Conservation (phyloP, 169 alveolate genomes). For the Pseudocohnilembus persalinus region DNA sequence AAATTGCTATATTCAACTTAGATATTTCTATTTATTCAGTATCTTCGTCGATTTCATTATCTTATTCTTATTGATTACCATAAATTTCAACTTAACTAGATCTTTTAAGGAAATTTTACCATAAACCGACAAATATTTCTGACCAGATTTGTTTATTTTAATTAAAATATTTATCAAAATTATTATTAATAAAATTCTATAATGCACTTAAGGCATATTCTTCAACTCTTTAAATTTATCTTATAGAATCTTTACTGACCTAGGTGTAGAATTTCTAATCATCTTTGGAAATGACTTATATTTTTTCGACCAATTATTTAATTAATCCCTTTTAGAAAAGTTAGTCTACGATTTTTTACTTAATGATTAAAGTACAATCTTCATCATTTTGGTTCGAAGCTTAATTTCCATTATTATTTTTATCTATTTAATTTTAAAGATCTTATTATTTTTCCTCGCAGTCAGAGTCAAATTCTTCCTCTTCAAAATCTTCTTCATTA, state of each 20-base stretch:
- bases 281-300: constrained; percentile 2
- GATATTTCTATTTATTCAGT: no score
- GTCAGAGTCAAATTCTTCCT: constrained; percentile 14
- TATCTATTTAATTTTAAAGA: background rate
- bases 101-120: background rate
- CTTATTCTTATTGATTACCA: background rate
- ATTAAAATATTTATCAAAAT: no score
- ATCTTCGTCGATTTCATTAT: no score
- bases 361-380: background rate
- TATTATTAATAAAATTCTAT: no score
- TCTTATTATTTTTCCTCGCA: constrained; percentile 10
- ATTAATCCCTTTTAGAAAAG: background rate
- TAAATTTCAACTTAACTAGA: no score
- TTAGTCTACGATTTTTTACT: background rate
- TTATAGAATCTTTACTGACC: background rate
- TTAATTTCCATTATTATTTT: background rate
- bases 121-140: background rate
- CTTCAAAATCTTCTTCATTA: constrained; percentile 16
- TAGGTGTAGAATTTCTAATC: background rate
- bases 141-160: background rate
- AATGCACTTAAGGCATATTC: background rate
- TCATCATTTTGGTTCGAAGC: background rate
- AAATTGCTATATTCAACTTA: background rate
- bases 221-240: background rate
- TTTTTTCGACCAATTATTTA: background rate